These are phyloP conservation scores for Tolypocladium guangdongense DNA, from an alignment of 2,329 filamentous ascomycete species.

Conservation along the genomic window DNA sequence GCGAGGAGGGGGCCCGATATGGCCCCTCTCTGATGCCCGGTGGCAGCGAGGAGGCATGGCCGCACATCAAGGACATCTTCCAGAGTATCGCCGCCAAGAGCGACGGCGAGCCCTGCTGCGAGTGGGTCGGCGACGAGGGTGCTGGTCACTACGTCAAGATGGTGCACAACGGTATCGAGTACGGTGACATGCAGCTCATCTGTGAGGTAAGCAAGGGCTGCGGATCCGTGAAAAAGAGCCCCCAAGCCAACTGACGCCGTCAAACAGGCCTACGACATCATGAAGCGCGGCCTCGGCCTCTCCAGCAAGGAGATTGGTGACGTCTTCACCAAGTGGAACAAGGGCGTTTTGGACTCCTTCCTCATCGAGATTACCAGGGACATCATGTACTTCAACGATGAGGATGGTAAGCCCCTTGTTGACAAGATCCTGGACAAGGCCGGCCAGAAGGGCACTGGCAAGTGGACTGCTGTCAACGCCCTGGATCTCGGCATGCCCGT, in stretches of 20 bases:
- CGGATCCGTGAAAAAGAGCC: neutral
- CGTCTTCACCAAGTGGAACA: conserved; percentile 94
- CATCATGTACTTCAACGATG: conserved; percentile 97
- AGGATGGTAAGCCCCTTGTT: conserved; percentile 78
- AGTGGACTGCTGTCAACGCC: conserved; percentile 99
- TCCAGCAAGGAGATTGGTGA: conserved; percentile 91
- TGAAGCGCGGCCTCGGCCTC: conserved; percentile 94
- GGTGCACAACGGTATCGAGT: conserved; percentile 99
- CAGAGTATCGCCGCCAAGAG: conserved; percentile 97
- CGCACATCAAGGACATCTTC: conserved; percentile 97
- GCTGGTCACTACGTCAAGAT: conserved; percentile 99
- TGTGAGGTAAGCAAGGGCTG: conserved; percentile 63
- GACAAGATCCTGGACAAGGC: conserved; percentile 99
- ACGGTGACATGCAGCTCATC: conserved; percentile 99
- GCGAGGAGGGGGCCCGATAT: conserved; percentile 97
- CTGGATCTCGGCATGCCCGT: conserved; percentile 98
- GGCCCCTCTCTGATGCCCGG: conserved; percentile 97
- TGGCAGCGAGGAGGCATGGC: conserved; percentile 97
- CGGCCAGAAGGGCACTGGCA: conserved; percentile 98
- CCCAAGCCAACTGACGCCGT: neutral
- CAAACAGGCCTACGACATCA: conserved; percentile 88
- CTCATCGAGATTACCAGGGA: conserved; percentile 98
- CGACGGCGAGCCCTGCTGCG: conserved; percentile 93
- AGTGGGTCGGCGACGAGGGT: conserved; percentile 99
- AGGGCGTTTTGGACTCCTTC: conserved; percentile 96